Conservation (phyloP, 176 grass and related monocot species). For the Lolium multiflorum region DNA sequence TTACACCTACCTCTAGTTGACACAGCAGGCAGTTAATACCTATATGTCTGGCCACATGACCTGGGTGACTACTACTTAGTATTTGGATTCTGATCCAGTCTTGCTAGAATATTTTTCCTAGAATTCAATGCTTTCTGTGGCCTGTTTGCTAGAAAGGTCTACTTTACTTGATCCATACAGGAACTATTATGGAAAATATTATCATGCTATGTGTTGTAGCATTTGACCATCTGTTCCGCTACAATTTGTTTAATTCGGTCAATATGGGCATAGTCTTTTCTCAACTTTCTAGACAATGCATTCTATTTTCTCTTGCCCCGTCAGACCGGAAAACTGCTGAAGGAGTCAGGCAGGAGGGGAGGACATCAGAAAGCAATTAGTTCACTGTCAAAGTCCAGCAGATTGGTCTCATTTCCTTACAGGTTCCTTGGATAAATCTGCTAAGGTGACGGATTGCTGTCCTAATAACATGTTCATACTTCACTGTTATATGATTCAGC, state of each 20-base stretch:
- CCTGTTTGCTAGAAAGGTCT: not conserved
- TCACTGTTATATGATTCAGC: not conserved
- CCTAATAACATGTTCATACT: not conserved
- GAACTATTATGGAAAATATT: too few species aligned
- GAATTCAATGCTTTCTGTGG: not conserved
- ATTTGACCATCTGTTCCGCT: not conserved
- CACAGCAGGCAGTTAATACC: not conserved
- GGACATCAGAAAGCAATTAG: constrained; percentile 75
- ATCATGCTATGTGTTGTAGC: not conserved
- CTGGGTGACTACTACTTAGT: not conserved
- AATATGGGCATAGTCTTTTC: not conserved
- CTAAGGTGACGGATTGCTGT: constrained; percentile 63
- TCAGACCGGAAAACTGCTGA: constrained; percentile 80
- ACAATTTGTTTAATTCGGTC: not conserved
- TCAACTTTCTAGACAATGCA: constrained; percentile 1
- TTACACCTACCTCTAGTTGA: not conserved
- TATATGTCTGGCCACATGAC: not conserved
- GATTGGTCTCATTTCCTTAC: constrained; percentile 81
- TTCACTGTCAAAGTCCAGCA: constrained; percentile 70
- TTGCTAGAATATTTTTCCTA: not conserved
- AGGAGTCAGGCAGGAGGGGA: constrained; percentile 75
- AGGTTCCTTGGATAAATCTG: constrained; percentile 82
- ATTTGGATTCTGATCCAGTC: not conserved
- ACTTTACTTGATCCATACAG: not conserved
- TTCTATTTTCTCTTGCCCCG: constrained; percentile 15